phyloP scores from a whole-genome alignment of 2,329 filamentous ascomycete genomes.

The Paramyrothecium sp. region DNA sequence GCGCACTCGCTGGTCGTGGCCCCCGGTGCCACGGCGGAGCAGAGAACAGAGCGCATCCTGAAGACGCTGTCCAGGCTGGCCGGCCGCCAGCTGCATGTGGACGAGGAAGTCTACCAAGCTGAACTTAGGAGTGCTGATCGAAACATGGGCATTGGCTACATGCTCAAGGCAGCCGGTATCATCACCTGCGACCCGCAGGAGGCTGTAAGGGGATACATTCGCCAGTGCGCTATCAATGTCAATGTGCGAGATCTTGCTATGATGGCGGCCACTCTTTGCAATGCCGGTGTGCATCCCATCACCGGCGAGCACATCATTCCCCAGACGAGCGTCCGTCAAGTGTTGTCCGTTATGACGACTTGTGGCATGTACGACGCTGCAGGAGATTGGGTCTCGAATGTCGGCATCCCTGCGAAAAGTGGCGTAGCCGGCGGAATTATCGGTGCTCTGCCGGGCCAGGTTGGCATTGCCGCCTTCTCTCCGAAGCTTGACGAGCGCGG shows the following conservation, averaged over 20 bases:
- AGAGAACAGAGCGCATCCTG: conserved; percentile 33
- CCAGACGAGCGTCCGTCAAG: conserved; percentile 32
- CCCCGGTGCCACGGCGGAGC: conserved; percentile 27
- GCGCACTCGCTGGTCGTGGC: conserved; percentile 28
- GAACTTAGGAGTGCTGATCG: conserved; percentile 31
- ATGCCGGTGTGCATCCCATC: conserved; percentile 32
- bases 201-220: conserved; percentile 35
- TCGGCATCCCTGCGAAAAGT: conserved; percentile 36
- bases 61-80: conserved; percentile 30
- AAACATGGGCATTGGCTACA: conserved; percentile 35
- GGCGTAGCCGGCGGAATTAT: conserved; percentile 31
- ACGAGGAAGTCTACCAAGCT: conserved; percentile 36
- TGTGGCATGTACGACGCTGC: conserved; percentile 41
- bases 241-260: conserved; percentile 37
- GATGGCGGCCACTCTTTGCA: conserved; percentile 37
- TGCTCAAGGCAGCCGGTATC: conserved; percentile 38
- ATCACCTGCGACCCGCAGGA: conserved; percentile 31
- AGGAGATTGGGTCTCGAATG: conserved; percentile 35
- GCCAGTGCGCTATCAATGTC: conserved; percentile 38
- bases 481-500: conserved; percentile 29
- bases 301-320: conserved; percentile 32
- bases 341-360: conserved; percentile 39
- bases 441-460: conserved; percentile 27
- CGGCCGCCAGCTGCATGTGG: conserved; percentile 30
- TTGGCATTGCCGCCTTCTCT: conserved; percentile 28